A percentile compares a stretch with the other conserved stretches of the same genome.
Evolutionary conservation across 2,329 filamentous ascomycete genomes (phyloP).

Genomic region (Colletotrichum sp.): DNA sequence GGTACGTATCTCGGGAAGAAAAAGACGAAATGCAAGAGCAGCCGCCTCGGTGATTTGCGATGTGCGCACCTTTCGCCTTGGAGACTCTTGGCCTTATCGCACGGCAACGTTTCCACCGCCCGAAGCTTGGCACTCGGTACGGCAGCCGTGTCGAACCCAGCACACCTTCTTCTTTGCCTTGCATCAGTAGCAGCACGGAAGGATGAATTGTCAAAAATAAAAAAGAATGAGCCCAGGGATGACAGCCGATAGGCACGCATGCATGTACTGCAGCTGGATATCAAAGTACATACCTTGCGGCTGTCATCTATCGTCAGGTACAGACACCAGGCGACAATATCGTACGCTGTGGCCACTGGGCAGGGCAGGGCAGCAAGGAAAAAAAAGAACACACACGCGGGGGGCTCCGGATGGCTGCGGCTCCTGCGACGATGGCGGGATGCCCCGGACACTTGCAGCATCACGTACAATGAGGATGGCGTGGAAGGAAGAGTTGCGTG

Average conservation of each 20-base stretch:
- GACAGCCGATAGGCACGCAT: not conserved
- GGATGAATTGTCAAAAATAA: not conserved
- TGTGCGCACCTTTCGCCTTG: not conserved
- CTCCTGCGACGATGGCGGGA: not conserved
- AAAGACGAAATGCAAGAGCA: not conserved
- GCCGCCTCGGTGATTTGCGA: not conserved
- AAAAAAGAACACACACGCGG: not conserved
- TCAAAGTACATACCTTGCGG: not conserved
- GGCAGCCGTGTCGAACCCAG: not conserved
- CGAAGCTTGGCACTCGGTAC: conserved; percentile 3
- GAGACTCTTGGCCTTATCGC: conserved; percentile 2
- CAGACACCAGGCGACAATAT: not conserved
- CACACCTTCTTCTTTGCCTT: not conserved
- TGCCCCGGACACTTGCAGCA: conserved; percentile 6
- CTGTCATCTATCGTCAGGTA: not conserved
- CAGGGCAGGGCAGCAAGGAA: too few relatives aligned
- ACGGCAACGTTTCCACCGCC: conserved; percentile 10
- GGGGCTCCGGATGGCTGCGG: not conserved
- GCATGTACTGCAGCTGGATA: not conserved
- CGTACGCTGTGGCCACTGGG: not conserved
- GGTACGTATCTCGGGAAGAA: not conserved
- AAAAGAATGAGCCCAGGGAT: not conserved
- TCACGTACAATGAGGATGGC: conserved; percentile 4
- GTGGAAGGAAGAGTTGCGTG: not conserved
- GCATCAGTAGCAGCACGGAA: not conserved